phyloP scores from a whole-genome alignment of 441 rosid genomes.

The Gossypium schwendimanii region DNA sequence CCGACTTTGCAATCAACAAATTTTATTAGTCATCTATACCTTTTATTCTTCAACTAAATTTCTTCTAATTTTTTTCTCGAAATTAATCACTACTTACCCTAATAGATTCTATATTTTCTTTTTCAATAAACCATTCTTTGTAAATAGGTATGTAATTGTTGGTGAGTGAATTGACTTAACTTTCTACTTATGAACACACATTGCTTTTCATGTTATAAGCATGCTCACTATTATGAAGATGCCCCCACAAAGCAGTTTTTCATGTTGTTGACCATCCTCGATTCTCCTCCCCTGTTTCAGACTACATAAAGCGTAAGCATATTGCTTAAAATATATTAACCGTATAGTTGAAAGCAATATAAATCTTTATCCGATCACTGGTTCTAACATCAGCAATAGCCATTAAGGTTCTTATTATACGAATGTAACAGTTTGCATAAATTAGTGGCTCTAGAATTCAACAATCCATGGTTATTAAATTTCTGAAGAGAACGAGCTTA shows the following conservation, averaged over 20 bases:
- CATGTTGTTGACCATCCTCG: conserved; percentile 91
- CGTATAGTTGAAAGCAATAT: not conserved
- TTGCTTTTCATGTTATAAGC: conserved; percentile 35
- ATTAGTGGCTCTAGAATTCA: not conserved
- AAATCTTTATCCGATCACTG: not conserved
- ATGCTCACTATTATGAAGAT: conserved; percentile 55
- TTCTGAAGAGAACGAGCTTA: not conserved
- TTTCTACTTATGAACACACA: too few species aligned
- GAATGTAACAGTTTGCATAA: not conserved
- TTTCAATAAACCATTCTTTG: too few species aligned
- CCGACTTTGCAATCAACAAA: too few species aligned
- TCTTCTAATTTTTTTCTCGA: too few species aligned
- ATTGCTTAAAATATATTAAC: not conserved
- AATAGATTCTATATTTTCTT: too few species aligned
- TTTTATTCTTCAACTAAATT: too few species aligned
- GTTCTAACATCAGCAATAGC: not conserved
- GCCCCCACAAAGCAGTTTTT: conserved; percentile 87
- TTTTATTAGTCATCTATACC: too few species aligned
- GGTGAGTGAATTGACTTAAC: too few species aligned
- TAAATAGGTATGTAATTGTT: too few species aligned
- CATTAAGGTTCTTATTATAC: not conserved
- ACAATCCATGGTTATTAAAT: not conserved
- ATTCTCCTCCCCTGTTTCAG: conserved; percentile 68
- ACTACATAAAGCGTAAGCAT: not conserved
- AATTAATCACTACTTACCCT: too few species aligned